Evolutionary conservation across 257 asterid genomes (phyloP), one percentile per base, ranked within the genome.

Genomic region (Nicotiana tabacum): DNA sequence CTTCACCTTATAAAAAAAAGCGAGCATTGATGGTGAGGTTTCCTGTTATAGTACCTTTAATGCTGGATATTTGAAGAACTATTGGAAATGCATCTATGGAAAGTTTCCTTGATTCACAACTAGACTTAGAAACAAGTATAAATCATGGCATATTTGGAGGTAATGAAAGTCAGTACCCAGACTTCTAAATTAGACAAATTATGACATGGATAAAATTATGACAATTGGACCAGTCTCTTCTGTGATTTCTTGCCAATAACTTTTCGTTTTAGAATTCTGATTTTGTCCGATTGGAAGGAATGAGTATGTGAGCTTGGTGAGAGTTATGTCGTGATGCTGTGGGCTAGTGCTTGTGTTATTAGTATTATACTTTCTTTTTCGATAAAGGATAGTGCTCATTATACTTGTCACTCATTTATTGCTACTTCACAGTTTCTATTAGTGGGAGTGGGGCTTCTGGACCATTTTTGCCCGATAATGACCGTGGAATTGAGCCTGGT

Each of bases 361-460:
- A 27, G 46, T 29, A 11, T 30, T 29, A 9, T 7, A 13, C 37
- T 43, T 43, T 8, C 30, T 4, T 61, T 58, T 79, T 79, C 13
- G 30, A 24, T 53, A 17, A 9, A 66, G 57, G 29, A 46, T 55
- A 43, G 57, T 43, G 12, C 43, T 35, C 58, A 68, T 30, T 32
- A 16, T 57, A 24, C 21, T 68, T 64, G 13, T 15, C 33, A 70
- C 78, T 68, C 37, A 30, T 46, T 9, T 29, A 27, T 39, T 82
- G 21, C 83, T 69, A 37, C 84, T 48, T 82, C 86, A 84, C 89
- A 90, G 94, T 83, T 85, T 69, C 90, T 83, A 84, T 77, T 84
- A 87, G 55, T 16, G 92, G 89, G 78, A 88, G 83, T 64, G 85
- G 67, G 68, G 77, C 69, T 64, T 15, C 84, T 24, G 84, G 70